phyloP scores from a whole-genome alignment of 352 stramenopile species.

The Phytophthora sojae region DNA sequence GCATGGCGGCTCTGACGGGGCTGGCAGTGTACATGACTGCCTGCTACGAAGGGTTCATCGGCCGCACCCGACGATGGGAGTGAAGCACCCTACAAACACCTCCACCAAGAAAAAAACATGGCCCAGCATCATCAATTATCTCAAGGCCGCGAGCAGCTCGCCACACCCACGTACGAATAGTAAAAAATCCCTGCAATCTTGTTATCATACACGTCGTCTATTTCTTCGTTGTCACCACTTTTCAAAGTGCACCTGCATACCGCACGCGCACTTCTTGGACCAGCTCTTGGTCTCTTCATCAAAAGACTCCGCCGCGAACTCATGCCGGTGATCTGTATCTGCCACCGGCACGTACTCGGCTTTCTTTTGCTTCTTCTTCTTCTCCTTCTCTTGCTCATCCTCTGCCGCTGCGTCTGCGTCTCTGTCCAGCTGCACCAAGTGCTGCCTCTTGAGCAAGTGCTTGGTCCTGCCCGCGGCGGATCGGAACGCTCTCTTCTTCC shows the following conservation, averaged over 20 bases:
- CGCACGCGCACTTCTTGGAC: conserved; percentile 65
- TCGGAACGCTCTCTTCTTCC: conserved; percentile 57
- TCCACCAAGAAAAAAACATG: no score
- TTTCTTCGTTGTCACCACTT: conserved; percentile 57
- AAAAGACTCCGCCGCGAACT: conserved; percentile 51
- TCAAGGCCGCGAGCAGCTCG: neutral
- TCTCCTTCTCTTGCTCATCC: neutral
- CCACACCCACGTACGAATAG: conserved; percentile 21
- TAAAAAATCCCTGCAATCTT: conserved; percentile 8
- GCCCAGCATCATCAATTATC: conserved; percentile 13
- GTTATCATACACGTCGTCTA: conserved; percentile 34
- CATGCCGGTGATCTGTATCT: conserved; percentile 68
- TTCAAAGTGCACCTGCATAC: conserved; percentile 75
- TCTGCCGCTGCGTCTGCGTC: conserved; percentile 2
- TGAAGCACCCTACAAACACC: conserved; percentile 17
- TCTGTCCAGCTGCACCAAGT: conserved; percentile 32
- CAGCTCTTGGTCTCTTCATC: conserved; percentile 49
- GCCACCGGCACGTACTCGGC: conserved; percentile 48
- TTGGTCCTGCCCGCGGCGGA: conserved; percentile 62
- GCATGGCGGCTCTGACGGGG: conserved; percentile 51
- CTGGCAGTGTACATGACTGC: conserved; percentile 70
- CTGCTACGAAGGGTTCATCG: conserved; percentile 67
- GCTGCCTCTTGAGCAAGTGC: conserved; percentile 61
- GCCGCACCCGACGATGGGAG: conserved; percentile 52
- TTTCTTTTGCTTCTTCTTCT: conserved; percentile 20